Percentiles rank a stretch among this genome's conserved stretches.
Conservation (phyloP, 2,329 filamentous ascomycete species). For the Aspergillus pseudotamarii region DNA sequence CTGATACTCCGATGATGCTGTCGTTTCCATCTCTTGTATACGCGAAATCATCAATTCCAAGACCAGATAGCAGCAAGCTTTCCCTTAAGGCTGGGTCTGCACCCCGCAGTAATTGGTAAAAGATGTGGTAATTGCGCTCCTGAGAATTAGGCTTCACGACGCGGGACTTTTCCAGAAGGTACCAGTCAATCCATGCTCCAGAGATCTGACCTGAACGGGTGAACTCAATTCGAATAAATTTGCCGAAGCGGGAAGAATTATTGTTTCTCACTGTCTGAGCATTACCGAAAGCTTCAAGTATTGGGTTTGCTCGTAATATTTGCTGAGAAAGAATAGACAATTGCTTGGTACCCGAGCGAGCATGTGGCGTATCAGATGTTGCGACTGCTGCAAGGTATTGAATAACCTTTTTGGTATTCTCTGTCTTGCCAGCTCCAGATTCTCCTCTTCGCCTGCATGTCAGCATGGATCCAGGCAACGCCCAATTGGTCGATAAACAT, state of each 20-base stretch:
- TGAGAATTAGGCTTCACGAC: constrained; percentile 85
- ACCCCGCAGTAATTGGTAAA: constrained; percentile 91
- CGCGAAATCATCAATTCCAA: constrained; percentile 82
- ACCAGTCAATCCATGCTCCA: constrained; percentile 98
- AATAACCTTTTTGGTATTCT: constrained; percentile 99
- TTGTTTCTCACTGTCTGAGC: constrained; percentile 97
- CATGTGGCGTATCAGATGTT: constrained; percentile 71
- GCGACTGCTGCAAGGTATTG: constrained; percentile 97
- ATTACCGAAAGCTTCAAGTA: constrained; percentile 96
- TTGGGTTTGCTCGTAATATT: constrained; percentile 93
- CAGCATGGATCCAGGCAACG: not conserved
- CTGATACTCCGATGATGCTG: constrained; percentile 85
- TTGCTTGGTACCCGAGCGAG: constrained; percentile 63
- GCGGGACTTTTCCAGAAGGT: constrained; percentile 94
- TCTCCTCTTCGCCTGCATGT: constrained; percentile 63
- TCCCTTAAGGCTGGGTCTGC: constrained; percentile 73
- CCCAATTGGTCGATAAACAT: constrained; percentile 29
- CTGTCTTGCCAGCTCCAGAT: constrained; percentile 96
- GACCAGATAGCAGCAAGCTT: constrained; percentile 72
- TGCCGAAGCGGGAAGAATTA: constrained; percentile 97
- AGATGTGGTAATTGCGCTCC: constrained; percentile 95
- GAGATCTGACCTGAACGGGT: constrained; percentile 84
- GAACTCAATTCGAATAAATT: constrained; percentile 98
- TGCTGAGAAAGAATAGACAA: constrained; percentile 92
- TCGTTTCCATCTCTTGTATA: constrained; percentile 93